A percentile compares a stretch with the other conserved stretches of the same genome.
These are phyloP conservation scores for Lyophyllum decastes DNA, from an alignment of 768 basidiomycete species.

Conservation along the genomic window DNA sequence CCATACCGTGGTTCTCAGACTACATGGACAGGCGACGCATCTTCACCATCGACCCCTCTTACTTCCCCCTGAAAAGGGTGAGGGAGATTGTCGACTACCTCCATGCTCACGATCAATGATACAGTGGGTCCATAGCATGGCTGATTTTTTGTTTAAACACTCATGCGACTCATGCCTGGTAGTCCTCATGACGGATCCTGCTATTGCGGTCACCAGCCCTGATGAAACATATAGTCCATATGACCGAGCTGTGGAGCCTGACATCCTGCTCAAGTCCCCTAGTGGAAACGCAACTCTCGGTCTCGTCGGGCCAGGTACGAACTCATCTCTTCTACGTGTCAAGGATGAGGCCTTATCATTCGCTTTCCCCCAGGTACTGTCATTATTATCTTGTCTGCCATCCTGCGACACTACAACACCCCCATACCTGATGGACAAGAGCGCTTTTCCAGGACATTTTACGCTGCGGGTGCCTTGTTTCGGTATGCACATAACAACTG, in stretches of 20 bases:
- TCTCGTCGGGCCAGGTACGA: constrained; percentile 63
- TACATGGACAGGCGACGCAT: constrained; percentile 71
- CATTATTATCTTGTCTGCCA: no score
- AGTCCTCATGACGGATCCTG: constrained; percentile 80
- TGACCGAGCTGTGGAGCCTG: constrained; percentile 50
- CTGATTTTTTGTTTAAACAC: background rate
- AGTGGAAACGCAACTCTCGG: constrained; percentile 61
- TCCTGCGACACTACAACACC: no score
- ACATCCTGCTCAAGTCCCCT: constrained; percentile 62
- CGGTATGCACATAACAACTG: no score
- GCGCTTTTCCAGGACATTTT: no score
- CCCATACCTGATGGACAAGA: no score
- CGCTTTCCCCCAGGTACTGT: no score
- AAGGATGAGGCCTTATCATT: no score
- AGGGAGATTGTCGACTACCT: constrained; percentile 66
- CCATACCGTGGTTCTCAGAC: constrained; percentile 34
- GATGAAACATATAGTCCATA: constrained; percentile 51
- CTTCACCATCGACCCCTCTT: constrained; percentile 68
- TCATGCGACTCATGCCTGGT: background rate
- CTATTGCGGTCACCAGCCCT: constrained; percentile 51
- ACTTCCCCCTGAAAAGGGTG: constrained; percentile 65
- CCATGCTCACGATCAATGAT: constrained; percentile 60
- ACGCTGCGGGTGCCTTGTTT: no score
- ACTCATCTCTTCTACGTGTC: no score
- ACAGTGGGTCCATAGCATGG: constrained; percentile 35